These are phyloP conservation scores for Blastocystis sp. DNA, from an alignment of 352 stramenopile genomes.

Conservation along the genomic window DNA sequence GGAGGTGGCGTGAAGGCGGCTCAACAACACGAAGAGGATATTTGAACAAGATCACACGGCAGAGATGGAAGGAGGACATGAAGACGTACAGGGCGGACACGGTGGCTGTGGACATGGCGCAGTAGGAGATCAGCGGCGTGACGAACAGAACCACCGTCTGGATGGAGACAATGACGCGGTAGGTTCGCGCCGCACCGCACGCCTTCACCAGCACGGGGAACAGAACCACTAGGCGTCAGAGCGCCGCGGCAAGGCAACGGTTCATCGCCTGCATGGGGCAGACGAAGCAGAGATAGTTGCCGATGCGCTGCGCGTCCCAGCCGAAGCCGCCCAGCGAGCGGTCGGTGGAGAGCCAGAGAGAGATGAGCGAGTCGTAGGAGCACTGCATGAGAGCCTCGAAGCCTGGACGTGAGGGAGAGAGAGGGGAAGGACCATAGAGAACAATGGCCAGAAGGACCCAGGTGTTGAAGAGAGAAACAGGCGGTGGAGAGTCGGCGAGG, in stretches of 20 bases:
- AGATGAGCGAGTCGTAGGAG: conserved; percentile 12
- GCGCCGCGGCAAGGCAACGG: background rate
- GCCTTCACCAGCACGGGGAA: background rate
- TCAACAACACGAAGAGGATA: background rate
- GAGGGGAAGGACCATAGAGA: background rate
- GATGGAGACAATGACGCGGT: background rate
- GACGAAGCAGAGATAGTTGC: conserved; percentile 1
- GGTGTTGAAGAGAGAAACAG: background rate
- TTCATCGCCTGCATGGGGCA: conserved; percentile 23
- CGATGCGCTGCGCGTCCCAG: background rate
- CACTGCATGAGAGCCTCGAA: background rate
- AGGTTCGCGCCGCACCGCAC: background rate
- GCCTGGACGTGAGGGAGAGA: background rate
- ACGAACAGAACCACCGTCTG: background rate
- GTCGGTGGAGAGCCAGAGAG: conserved; percentile 19
- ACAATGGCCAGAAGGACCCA: background rate
- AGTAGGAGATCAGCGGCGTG: background rate
- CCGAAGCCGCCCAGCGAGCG: background rate
- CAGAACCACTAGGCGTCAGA: background rate
- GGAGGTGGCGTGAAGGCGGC: background rate
- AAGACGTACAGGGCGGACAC: background rate
- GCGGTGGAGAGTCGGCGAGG: background rate
- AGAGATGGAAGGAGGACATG: conserved; percentile 14
- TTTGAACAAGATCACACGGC: conserved; percentile 28
- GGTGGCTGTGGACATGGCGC: background rate